Percentiles rank a stretch among this genome's conserved stretches.
Conservation (phyloP, 2,329 filamentous ascomycete genomes). For the Pseudopithomyces chartarum region DNA sequence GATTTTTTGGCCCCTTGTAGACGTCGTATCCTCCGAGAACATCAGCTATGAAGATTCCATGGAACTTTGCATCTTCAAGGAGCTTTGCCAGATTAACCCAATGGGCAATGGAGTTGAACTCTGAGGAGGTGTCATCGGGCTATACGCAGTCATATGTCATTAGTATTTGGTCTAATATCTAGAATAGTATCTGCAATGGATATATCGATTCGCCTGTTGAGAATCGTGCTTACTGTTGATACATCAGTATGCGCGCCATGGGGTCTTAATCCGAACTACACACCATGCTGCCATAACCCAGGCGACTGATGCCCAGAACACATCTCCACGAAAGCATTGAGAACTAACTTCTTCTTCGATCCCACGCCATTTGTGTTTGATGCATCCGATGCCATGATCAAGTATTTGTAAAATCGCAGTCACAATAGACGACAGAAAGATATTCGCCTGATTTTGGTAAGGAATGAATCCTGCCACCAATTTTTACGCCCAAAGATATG, state of each 20-base stretch:
- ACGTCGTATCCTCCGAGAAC: constrained; percentile 70
- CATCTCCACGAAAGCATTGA: constrained; percentile 46
- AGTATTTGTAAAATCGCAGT: too few species aligned
- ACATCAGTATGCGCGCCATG: neutral
- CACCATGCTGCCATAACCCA: constrained; percentile 61
- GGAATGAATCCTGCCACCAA: too few species aligned
- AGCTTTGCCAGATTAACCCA: constrained; percentile 31
- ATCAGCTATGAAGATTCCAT: constrained; percentile 48
- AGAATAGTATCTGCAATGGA: neutral
- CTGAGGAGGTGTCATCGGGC: constrained; percentile 22
- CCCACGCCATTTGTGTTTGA: neutral
- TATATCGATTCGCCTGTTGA: neutral
- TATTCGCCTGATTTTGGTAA: neutral
- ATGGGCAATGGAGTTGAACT: constrained; percentile 51
- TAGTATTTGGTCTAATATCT: neutral
- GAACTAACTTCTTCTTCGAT: constrained; percentile 41
- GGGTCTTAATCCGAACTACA: neutral
- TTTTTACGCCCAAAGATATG: neutral
- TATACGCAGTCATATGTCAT: neutral
- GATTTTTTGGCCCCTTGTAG: constrained; percentile 62
- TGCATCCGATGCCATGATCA: neutral
- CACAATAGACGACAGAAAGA: neutral
- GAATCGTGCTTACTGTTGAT: neutral
- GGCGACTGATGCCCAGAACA: constrained; percentile 48
- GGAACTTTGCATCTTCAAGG: constrained; percentile 41